These are phyloP conservation scores for Geranium brycei DNA, from an alignment of 345 rosid species.

Conservation along the genomic window DNA sequence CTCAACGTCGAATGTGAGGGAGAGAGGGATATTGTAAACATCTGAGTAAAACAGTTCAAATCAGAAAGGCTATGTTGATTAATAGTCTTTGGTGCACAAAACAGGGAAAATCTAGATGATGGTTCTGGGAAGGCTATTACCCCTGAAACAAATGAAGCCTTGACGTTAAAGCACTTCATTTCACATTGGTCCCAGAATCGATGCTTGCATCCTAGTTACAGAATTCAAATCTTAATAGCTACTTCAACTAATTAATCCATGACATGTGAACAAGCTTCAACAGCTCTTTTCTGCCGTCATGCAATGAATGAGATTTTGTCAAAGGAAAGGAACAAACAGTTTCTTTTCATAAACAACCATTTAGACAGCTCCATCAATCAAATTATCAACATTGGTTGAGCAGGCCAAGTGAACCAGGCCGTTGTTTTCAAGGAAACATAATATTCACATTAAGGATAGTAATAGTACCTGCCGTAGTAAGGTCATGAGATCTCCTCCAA, in stretches of 20 bases:
- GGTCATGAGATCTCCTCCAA: constrained; percentile 85
- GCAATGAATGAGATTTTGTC: too few species aligned
- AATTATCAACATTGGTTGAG: neutral
- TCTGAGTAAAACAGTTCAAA: too few species aligned
- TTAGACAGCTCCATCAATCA: neutral
- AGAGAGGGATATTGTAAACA: too few species aligned
- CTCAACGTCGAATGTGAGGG: neutral
- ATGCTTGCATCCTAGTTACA: neutral
- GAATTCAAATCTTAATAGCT: neutral
- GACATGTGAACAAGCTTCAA: neutral
- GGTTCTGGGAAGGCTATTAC: neutral
- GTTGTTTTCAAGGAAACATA: constrained; percentile 4
- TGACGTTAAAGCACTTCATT: neutral
- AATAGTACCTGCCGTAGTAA: constrained; percentile 66
- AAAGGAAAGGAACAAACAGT: too few species aligned
- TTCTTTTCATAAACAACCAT: neutral
- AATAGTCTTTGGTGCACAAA: neutral
- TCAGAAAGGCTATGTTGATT: neutral
- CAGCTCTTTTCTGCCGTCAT: too few species aligned
- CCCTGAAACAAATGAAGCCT: neutral
- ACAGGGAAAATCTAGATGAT: neutral
- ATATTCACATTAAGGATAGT: neutral
- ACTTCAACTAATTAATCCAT: neutral
- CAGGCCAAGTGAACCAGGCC: neutral
- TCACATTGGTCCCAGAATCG: neutral